These are phyloP conservation scores for Ammopiptanthus mongolicus DNA, from an alignment of 306 rosid genomes.

Conservation along the genomic window DNA sequence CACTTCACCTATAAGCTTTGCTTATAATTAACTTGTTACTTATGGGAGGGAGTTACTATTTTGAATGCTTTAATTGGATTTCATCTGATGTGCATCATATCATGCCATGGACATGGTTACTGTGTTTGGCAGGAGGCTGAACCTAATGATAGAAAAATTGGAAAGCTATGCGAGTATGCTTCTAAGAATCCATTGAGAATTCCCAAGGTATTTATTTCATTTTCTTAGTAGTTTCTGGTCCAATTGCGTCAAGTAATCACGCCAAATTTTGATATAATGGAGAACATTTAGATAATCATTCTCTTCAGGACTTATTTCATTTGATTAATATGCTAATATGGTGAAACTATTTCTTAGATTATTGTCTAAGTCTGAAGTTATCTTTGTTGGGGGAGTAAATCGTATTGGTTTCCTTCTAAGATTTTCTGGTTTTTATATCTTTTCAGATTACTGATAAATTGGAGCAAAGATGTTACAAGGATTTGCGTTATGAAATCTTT, in stretches of 20 bases:
- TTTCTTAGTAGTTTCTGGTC: neutral
- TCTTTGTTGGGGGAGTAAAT: slow-evolving; percentile 6
- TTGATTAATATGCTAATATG: neutral
- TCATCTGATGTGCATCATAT: slow-evolving; percentile 12
- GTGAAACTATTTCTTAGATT: neutral
- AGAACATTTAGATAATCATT: neutral
- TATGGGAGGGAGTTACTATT: no score
- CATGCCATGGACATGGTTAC: no score
- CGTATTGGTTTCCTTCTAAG: slow-evolving; percentile 5
- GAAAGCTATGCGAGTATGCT: slow-evolving; percentile 47
- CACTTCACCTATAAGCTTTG: neutral
- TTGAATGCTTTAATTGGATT: slow-evolving; percentile 12
- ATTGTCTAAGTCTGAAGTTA: neutral
- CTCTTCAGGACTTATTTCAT: neutral
- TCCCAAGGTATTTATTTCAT: slow-evolving; percentile 37
- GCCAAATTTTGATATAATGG: neutral
- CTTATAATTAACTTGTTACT: neutral
- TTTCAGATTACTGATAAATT: slow-evolving; percentile 67
- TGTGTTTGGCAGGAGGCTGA: slow-evolving; percentile 39
- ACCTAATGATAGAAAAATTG: slow-evolving; percentile 45
- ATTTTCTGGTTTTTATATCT: slow-evolving; percentile 14
- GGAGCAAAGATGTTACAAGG: slow-evolving; percentile 87
- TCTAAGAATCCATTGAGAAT: slow-evolving; percentile 45
- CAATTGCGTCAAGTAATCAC: neutral
- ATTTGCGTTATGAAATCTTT: slow-evolving; percentile 69